phyloP scores from a whole-genome alignment of 176 grass and related monocot species.

The Puya raimondii region DNA sequence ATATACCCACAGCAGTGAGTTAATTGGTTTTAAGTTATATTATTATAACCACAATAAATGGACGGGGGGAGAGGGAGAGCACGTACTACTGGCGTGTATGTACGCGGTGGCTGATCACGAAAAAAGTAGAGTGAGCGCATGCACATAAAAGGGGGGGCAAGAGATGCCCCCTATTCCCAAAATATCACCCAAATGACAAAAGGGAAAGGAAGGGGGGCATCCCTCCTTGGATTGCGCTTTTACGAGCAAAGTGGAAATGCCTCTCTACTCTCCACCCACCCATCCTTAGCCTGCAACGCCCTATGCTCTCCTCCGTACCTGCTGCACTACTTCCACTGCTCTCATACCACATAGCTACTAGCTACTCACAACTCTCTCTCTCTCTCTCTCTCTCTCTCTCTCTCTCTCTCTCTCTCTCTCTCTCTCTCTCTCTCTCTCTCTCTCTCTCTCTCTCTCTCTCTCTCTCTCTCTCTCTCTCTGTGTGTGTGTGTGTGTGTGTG shows the following conservation, averaged over 20 bases:
- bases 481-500: no score
- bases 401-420: no score
- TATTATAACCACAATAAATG: background rate
- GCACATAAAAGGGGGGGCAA: background rate
- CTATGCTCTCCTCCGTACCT: background rate
- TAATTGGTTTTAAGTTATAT: no score
- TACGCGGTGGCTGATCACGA: background rate
- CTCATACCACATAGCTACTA: background rate
- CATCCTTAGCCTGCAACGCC: background rate
- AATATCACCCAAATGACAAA: constrained; percentile 11
- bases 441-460: no score
- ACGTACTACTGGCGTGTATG: no score
- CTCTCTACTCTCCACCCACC: background rate
- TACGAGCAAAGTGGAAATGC: background rate
- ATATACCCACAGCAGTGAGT: no score
- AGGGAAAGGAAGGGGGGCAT: background rate
- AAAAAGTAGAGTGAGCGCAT: background rate
- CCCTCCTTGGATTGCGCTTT: constrained; percentile 6
- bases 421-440: no score
- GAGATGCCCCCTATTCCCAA: constrained; percentile 7
- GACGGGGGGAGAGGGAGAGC: background rate
- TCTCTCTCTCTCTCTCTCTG: no score
- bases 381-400: background rate
- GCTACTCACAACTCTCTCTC: background rate
- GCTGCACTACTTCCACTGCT: background rate